These are phyloP conservation scores for Anthoceros angustus DNA, from an alignment of 225 moss, liverwort and hornwort species.

Conservation along the genomic window DNA sequence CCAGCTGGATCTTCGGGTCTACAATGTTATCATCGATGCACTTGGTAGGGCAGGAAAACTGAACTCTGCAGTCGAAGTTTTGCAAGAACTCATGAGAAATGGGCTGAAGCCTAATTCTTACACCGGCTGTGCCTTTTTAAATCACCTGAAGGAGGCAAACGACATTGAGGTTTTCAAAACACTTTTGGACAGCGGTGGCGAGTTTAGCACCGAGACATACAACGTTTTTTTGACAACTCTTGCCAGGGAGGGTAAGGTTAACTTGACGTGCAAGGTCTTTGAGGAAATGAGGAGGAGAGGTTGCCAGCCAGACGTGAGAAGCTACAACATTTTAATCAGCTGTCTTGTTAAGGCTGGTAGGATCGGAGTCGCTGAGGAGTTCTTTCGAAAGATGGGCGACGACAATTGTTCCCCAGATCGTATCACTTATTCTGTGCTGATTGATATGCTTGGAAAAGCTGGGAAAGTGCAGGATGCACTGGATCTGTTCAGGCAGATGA, in stretches of 20 bases:
- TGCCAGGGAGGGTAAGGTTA: conserved; percentile 5
- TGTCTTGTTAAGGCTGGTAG: conserved; percentile 44
- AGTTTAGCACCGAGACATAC: conserved; percentile 45
- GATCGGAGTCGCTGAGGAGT: conserved; percentile 10
- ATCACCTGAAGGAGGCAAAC: conserved; percentile 37
- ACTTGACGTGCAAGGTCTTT: conserved; percentile 12
- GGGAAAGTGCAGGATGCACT: conserved; percentile 8
- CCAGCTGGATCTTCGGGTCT: conserved; percentile 18
- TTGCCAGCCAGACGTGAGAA: conserved; percentile 31
- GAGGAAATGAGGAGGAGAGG: conserved; percentile 20
- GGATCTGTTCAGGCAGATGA: conserved; percentile 20
- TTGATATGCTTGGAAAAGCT: conserved; percentile 8
- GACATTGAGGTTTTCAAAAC: conserved; percentile 34
- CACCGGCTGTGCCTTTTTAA: conserved; percentile 48
- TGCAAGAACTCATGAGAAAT: conserved; percentile 27
- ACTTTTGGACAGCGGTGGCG: conserved; percentile 38
- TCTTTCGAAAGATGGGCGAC: neutral
- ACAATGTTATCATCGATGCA: neutral
- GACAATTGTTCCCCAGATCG: neutral
- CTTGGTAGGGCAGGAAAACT: conserved; percentile 2
- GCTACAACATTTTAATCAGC: conserved; percentile 38
- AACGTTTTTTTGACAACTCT: conserved; percentile 32
- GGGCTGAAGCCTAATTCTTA: conserved; percentile 40
- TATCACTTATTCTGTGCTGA: conserved; percentile 10
- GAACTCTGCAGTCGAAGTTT: conserved; percentile 32